These are phyloP conservation scores for Phytophthora podocarpi DNA, from an alignment of 352 stramenopile species.

Conservation along the genomic window DNA sequence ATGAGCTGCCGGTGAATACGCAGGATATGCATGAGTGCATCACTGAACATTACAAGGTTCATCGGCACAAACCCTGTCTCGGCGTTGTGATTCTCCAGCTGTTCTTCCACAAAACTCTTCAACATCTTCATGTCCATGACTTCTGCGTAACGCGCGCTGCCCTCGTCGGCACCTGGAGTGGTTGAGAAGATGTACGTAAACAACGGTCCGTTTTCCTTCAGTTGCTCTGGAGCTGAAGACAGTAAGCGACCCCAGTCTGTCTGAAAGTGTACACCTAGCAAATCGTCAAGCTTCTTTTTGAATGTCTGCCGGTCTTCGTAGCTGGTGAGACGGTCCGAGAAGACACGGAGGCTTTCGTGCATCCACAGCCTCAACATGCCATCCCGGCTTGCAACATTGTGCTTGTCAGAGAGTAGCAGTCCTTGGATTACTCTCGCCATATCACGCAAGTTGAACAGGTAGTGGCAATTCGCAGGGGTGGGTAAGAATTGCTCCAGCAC, in stretches of 20 bases:
- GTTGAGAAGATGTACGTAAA: slow-evolving; percentile 84
- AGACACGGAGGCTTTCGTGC: slow-evolving; percentile 91
- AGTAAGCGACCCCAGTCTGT: slow-evolving; percentile 78
- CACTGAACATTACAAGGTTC: slow-evolving; percentile 92
- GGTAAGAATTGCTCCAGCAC: slow-evolving; percentile 88
- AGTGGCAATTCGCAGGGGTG: slow-evolving; percentile 90
- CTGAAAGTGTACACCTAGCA: slow-evolving; percentile 78
- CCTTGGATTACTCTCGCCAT: slow-evolving; percentile 91
- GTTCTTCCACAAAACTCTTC: slow-evolving; percentile 90
- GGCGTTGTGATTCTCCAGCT: slow-evolving; percentile 92
- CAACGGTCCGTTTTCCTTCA: slow-evolving; percentile 82
- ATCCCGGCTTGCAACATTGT: slow-evolving; percentile 72
- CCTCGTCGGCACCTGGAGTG: slow-evolving; percentile 28
- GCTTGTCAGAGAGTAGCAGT: slow-evolving; percentile 75
- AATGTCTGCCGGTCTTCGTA: slow-evolving; percentile 90
- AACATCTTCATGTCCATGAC: slow-evolving; percentile 87
- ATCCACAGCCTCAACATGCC: slow-evolving; percentile 87
- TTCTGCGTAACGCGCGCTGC: slow-evolving; percentile 70
- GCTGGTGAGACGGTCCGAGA: slow-evolving; percentile 91
- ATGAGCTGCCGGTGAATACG: slow-evolving; percentile 92
- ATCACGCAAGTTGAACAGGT: slow-evolving; percentile 90
- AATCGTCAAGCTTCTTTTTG: slow-evolving; percentile 84
- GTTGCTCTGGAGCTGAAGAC: slow-evolving; percentile 53
- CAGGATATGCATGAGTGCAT: slow-evolving; percentile 90
- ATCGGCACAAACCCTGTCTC: slow-evolving; percentile 88